Conservation (phyloP, 2,329 filamentous ascomycete species). For the Endoconidiophora laricicola region DNA sequence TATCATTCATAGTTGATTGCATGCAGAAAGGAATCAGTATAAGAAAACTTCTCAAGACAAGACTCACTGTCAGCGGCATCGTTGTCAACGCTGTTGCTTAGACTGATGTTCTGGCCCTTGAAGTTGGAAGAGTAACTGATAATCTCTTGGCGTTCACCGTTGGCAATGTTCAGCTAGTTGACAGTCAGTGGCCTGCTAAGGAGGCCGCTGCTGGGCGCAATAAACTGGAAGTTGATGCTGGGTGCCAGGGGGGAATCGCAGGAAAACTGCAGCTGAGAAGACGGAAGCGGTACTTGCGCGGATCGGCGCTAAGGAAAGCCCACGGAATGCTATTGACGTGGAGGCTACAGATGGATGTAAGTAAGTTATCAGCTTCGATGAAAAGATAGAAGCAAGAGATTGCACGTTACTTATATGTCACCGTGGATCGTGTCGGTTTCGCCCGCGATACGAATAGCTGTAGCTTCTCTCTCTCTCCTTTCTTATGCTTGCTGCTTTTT, state of each 20-base stretch:
- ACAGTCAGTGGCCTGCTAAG: slow-evolving; percentile 18
- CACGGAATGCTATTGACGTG: slow-evolving; percentile 36
- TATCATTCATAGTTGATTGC: neutral
- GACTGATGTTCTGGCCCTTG: slow-evolving; percentile 30
- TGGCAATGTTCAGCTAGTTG: slow-evolving; percentile 23
- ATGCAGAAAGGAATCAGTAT: neutral
- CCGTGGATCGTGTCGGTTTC: slow-evolving; percentile 34
- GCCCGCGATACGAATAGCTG: too few species aligned
- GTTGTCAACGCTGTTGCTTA: slow-evolving; percentile 18
- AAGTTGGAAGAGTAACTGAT: slow-evolving; percentile 36
- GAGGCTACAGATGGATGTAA: neutral
- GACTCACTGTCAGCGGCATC: slow-evolving; percentile 9
- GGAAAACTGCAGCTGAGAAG: slow-evolving; percentile 32
- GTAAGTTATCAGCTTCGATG: neutral
- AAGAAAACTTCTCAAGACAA: neutral
- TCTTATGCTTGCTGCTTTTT: too few species aligned
- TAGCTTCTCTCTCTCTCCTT: too few species aligned
- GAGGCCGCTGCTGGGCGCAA: slow-evolving; percentile 37
- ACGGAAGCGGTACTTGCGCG: slow-evolving; percentile 42
- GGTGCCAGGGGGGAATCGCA: slow-evolving; percentile 18
- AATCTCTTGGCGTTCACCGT: slow-evolving; percentile 42
- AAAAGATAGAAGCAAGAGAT: neutral
- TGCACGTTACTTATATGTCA: slow-evolving; percentile 22
- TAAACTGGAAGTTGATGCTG: slow-evolving; percentile 32
- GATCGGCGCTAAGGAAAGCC: slow-evolving; percentile 41